These are phyloP conservation scores for Daldinia decipiens DNA, from an alignment of 495 filamentous ascomycete genomes.

Conservation along the genomic window DNA sequence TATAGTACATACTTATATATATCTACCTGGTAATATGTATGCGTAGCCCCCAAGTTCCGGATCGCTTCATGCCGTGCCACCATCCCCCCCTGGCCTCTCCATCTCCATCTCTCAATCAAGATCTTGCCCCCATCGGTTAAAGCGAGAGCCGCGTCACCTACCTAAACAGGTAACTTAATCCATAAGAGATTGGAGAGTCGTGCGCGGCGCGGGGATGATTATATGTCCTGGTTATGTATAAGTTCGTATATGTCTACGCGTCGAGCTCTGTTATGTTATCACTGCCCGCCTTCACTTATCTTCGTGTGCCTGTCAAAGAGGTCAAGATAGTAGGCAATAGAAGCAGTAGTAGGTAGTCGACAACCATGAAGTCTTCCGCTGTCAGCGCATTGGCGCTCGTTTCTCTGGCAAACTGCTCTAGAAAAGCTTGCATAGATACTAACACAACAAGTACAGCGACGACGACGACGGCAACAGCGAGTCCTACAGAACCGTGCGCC, in stretches of 20 bases:
- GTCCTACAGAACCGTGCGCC: slow-evolving; percentile 52
- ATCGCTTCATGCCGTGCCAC: slow-evolving; percentile 39
- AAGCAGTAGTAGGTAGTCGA: slow-evolving; percentile 11
- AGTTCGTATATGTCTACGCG: slow-evolving; percentile 12
- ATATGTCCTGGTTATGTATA: slow-evolving; percentile 6
- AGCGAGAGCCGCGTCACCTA: slow-evolving; percentile 39
- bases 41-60: slow-evolving; percentile 8
- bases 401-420: slow-evolving; percentile 25
- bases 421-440: slow-evolving; percentile 19
- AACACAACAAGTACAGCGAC: slow-evolving; percentile 46
- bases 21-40: no score
- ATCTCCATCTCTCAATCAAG: slow-evolving; percentile 25
- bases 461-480: slow-evolving; percentile 34
- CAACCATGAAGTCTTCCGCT: slow-evolving; percentile 35
- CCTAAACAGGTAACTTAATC: slow-evolving; percentile 28
- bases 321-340: slow-evolving; percentile 9
- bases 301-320: neutral
- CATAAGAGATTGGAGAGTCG: slow-evolving; percentile 22
- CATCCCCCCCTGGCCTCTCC: slow-evolving; percentile 23
- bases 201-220: slow-evolving; percentile 29
- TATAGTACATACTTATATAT: no score
- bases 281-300: neutral
- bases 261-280: neutral
- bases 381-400: slow-evolving; percentile 27
- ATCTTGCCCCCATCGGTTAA: slow-evolving; percentile 36